Conservation (phyloP, 192 early-diverging fungal genomes). For the Rhizophagus prolifer region DNA sequence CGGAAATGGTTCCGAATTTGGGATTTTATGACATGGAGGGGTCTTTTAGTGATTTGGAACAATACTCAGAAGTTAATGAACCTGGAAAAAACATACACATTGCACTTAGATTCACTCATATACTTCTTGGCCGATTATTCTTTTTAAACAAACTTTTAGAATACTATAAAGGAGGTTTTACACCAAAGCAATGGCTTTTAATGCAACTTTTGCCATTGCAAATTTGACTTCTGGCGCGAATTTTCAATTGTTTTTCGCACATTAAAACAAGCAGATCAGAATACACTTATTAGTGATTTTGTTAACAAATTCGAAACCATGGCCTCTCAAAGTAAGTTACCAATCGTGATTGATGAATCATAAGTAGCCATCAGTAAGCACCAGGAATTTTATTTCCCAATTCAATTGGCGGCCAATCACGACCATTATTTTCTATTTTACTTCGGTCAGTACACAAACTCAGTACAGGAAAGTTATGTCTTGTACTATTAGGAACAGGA, state of each 20-base stretch:
- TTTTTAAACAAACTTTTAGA: not conserved
- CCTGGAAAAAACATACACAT: not conserved
- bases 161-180: not conserved
- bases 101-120: not conserved
- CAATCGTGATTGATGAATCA: not conserved
- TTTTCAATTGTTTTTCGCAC: not conserved
- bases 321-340: not conserved
- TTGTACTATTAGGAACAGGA: not conserved
- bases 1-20: not conserved
- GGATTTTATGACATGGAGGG: not conserved
- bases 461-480: not conserved
- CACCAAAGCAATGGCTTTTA: not conserved
- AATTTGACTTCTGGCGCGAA: not conserved
- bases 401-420: not conserved
- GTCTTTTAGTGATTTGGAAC: rapidly evolving
- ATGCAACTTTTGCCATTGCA: not conserved
- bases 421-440: not conserved
- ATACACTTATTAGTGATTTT: not conserved
- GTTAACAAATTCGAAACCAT: not conserved
- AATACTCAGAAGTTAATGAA: not conserved
- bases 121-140: not conserved
- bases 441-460: not conserved
- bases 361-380: not conserved
- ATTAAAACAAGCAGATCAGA: not conserved
- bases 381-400: not conserved